Conservation (phyloP, 257 asterid genomes). For the Fraxinus excelsior region DNA sequence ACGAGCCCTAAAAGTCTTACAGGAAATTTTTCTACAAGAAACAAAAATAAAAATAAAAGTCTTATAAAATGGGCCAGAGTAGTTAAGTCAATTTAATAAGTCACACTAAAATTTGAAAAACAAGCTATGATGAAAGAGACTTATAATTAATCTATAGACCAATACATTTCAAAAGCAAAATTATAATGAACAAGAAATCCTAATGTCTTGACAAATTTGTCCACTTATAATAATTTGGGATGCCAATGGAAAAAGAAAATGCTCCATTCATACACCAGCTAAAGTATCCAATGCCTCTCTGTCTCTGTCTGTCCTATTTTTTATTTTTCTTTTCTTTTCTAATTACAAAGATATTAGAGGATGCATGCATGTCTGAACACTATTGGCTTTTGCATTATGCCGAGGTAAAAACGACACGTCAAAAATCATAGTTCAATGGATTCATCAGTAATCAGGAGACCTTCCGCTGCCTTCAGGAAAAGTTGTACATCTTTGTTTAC, state of each 20-base stretch:
- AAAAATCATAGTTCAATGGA: no score
- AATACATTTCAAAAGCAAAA: background rate
- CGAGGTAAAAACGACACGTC: background rate
- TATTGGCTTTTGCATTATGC: background rate
- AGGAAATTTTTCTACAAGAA: no score
- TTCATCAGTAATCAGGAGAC: no score
- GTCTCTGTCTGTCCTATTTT: no score
- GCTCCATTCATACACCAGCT: background rate
- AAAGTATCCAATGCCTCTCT: background rate
- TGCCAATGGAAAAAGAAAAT: background rate
- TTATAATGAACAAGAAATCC: background rate
- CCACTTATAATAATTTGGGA: slow-evolving; percentile 1
- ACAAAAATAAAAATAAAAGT: no score
- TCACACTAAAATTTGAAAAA: no score
- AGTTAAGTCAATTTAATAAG: no score
- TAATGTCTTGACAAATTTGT: background rate
- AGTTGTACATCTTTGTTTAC: no score
- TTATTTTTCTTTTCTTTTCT: no score
- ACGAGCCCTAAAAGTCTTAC: no score
- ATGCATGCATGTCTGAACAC: background rate
- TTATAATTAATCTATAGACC: background rate
- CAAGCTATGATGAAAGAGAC: background rate
- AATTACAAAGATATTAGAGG: background rate
- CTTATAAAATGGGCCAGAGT: no score
- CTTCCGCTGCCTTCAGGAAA: no score